Conservation (phyloP, 345 rosid genomes). For the Ceriops tagal region DNA sequence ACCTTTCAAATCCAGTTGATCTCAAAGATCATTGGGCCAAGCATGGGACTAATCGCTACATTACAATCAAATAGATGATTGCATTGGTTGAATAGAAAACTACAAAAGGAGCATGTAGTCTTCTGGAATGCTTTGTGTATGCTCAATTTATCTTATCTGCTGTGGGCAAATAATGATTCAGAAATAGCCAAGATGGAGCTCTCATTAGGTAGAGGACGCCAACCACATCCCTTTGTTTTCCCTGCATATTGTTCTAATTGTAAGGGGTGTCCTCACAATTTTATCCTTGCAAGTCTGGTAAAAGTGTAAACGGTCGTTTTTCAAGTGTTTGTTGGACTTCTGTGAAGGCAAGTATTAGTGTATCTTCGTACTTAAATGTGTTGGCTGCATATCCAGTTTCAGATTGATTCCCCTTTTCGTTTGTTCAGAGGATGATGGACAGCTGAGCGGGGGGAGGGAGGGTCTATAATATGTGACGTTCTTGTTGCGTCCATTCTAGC, state of each 20-base stretch:
- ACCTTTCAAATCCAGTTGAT: conserved; percentile 31
- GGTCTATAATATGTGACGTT: too few relatives aligned
- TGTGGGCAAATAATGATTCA: conserved; percentile 16
- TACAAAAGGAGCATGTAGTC: not conserved
- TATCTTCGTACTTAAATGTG: too few relatives aligned
- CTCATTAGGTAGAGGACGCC: not conserved
- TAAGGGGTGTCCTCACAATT: conserved; percentile 1
- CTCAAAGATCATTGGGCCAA: conserved; percentile 37
- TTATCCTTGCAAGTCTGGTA: conserved; percentile 9
- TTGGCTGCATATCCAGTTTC: too few relatives aligned
- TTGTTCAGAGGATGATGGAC: too few relatives aligned
- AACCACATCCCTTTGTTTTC: not conserved
- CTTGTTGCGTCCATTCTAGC: too few relatives aligned
- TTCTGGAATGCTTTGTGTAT: conserved; percentile 12
- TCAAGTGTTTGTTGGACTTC: not conserved
- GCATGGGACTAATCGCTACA: conserved; percentile 36
- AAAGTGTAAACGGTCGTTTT: conserved; percentile 14
- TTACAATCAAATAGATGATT: conserved; percentile 28
- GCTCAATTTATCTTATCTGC: conserved; percentile 10
- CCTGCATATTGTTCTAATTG: conserved; percentile 5
- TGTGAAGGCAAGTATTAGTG: too few relatives aligned
- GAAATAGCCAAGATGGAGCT: conserved; percentile 1
- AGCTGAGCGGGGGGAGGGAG: too few relatives aligned
- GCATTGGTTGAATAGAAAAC: conserved; percentile 1
- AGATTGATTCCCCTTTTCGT: too few relatives aligned